Evolutionary conservation across 345 rosid species (phyloP).

Genomic region (Ceriops zippeliana): DNA sequence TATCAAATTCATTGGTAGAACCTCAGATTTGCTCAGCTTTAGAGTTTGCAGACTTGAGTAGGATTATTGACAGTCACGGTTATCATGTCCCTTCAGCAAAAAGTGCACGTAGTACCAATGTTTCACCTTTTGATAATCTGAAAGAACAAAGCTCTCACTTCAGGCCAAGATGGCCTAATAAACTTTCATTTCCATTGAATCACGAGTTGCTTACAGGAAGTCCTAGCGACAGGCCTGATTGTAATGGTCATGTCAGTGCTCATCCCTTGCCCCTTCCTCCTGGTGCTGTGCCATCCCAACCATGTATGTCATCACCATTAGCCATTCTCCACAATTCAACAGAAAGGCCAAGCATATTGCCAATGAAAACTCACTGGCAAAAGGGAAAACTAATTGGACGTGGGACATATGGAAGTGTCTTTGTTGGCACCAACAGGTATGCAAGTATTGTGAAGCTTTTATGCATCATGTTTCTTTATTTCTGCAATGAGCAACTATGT

Average conservation of each 20-base stretch:
- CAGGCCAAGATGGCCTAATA: slow-evolving; percentile 15
- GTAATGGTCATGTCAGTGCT: slow-evolving; percentile 27
- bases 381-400: slow-evolving; percentile 76
- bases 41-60: slow-evolving; percentile 19
- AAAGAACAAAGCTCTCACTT: slow-evolving; percentile 16
- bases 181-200: slow-evolving; percentile 18
- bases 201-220: slow-evolving; percentile 24
- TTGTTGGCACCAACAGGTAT: slow-evolving; percentile 52
- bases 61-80: slow-evolving; percentile 13
- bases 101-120: slow-evolving; percentile 25
- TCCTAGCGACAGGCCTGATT: slow-evolving; percentile 31
- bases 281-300: slow-evolving; percentile 23
- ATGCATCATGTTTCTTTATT: neutral
- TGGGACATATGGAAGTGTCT: slow-evolving; percentile 74
- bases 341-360: slow-evolving; percentile 25
- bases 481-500: too few relatives aligned
- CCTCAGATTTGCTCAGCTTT: slow-evolving; percentile 17
- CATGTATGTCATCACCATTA: slow-evolving; percentile 17
- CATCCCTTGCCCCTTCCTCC: slow-evolving; percentile 76
- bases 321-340: slow-evolving; percentile 17
- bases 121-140: slow-evolving; percentile 41
- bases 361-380: slow-evolving; percentile 48
- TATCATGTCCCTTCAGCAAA: slow-evolving; percentile 24
- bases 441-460: slow-evolving; percentile 15
- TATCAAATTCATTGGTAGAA: slow-evolving; percentile 18